Evolutionary conservation across 1,284 basidiomycete genomes (phyloP), one percentile per base, ranked within the genome.

Genomic region (Puccinia novopanici): DNA sequence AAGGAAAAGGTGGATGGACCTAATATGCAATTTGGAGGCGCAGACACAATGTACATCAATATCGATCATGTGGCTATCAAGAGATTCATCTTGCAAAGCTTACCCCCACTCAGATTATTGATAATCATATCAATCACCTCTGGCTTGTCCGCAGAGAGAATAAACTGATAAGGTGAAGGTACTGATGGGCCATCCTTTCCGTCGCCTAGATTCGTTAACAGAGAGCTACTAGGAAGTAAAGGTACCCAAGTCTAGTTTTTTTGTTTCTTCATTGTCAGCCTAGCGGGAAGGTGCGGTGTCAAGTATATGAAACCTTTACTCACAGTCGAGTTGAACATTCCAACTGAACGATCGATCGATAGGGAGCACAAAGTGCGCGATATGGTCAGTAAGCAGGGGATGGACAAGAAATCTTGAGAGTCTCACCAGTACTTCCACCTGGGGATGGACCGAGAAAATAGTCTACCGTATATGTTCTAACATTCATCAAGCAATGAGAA

Each of bases 91-190:
- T 61, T 8, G 30, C 19, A 13, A 57, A 30, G 30, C 68, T 63
- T 48, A 80, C 78, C 78, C 42, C 48, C 78, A 63, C 70, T 80
- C 13, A 63, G 72, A 42, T 80, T 80, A n/a, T 80, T 67, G 50
- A 80, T 80, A 27, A 80, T 80, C 45, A 80, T 13, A 52, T 73
- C 78, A 10, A 80, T 52, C 34, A 80, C 78, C 50, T 80, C 70
- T 55, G 70, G 40, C 55, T 80, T 80, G 37, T 73, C 48, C n/a
- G 42, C 57, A 17, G 78, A 59, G 30, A 80, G 59, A 19, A 80
- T 9, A 65, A 80, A 80, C 34, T 80, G 78, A 24, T 63, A 63
- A 40, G 68, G 70, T 34, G 27, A 30, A 48, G 70, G 54, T 5
- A 80, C 68, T 52, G 78, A 80, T 73, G 55, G 17, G 6, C 78